These are phyloP conservation scores for Mesembryanthemum crystallinum DNA, from an alignment of 148 eudicot genomes.

Conservation along the genomic window DNA sequence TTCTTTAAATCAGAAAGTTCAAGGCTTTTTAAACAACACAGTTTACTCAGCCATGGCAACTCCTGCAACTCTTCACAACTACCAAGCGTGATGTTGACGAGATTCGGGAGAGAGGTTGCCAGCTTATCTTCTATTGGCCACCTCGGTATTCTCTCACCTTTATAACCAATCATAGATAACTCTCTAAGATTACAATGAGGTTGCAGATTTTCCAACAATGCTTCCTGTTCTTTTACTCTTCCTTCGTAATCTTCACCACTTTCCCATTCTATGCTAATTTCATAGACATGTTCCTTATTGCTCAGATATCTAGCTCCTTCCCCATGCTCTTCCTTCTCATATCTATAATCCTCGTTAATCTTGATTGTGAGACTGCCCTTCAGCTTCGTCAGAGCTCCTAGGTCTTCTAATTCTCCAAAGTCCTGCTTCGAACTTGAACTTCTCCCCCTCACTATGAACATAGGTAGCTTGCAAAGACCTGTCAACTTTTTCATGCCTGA, in stretches of 20 bases:
- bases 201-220: conserved; percentile 18
- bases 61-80: background rate
- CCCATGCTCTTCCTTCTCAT: background rate
- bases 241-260: too few species aligned
- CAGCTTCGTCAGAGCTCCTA: conserved; percentile 9
- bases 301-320: background rate
- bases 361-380: background rate
- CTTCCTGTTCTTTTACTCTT: background rate
- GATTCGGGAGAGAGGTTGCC: conserved; percentile 20
- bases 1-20: background rate
- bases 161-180: background rate
- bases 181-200: conserved; percentile 18
- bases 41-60: conserved; percentile 13
- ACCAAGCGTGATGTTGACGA: background rate
- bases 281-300: background rate
- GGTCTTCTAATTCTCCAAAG: background rate
- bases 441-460: background rate
- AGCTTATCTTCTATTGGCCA: conserved; percentile 15
- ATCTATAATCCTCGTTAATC: background rate
- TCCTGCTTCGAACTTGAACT: background rate
- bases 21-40: background rate
- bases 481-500: background rate
- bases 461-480: background rate
- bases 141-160: conserved; percentile 8
- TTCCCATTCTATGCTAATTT: background rate